Evolutionary conservation across 306 rosid genomes (phyloP).

Genomic region (Acacia acuminata): DNA sequence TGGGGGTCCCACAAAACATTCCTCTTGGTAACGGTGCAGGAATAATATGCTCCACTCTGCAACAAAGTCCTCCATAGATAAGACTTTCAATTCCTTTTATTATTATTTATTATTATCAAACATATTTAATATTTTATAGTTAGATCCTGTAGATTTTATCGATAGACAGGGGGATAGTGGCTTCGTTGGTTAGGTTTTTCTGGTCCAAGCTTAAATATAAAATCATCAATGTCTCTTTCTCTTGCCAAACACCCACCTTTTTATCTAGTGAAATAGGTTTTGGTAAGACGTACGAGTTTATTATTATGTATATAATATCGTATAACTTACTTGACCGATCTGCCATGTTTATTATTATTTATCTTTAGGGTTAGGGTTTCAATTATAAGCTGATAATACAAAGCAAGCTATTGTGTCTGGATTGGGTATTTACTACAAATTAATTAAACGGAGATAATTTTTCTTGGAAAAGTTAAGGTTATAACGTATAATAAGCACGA

Average conservation of each 20-base stretch:
- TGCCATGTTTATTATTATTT: neutral
- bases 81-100: neutral
- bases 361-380: neutral
- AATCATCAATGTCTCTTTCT: conserved; percentile 31
- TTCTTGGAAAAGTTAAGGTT: conserved; percentile 6
- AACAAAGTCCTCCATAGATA: conserved; percentile 23
- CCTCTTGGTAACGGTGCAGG: conserved; percentile 58
- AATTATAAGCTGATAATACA: neutral
- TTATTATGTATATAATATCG: neutral
- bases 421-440: conserved; percentile 18
- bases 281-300: neutral
- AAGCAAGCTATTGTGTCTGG: neutral
- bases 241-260: conserved; percentile 27
- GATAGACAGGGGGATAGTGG: neutral
- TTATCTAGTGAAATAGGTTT: neutral
- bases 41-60: conserved; percentile 49
- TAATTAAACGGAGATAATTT: neutral
- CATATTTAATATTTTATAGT: neutral
- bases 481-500: neutral
- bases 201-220: neutral
- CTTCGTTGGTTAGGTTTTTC: conserved; percentile 22
- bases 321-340: neutral
- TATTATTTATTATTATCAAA: neutral
- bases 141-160: neutral
- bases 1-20: conserved; percentile 74